Conservation (phyloP, 805 yeast genomes). For the Ogataea corticis region DNA sequence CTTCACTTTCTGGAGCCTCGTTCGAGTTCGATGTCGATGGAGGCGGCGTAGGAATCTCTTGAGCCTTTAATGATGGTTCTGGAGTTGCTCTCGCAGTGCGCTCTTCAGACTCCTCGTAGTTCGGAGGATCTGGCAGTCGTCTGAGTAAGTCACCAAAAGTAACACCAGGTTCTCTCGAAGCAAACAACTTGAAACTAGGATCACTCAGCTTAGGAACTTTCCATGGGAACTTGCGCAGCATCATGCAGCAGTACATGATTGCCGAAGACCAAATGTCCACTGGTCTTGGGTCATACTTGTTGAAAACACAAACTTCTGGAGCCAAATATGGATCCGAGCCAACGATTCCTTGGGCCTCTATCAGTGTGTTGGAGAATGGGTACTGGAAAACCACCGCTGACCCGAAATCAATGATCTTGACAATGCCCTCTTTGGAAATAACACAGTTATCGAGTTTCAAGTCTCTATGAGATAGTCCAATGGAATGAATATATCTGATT, state of each 20-base stretch:
- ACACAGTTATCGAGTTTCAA: slow-evolving; percentile 92
- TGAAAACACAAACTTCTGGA: slow-evolving; percentile 85
- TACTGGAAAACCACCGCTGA: slow-evolving; percentile 89
- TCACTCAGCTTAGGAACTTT: slow-evolving; percentile 83
- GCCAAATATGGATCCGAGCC: slow-evolving; percentile 91
- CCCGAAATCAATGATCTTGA: slow-evolving; percentile 90
- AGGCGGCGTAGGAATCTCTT: slow-evolving; percentile 22
- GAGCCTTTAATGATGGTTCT: not conserved
- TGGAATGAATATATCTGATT: slow-evolving; percentile 72
- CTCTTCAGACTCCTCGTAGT: slow-evolving; percentile 24
- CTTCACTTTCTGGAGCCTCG: slow-evolving; percentile 17
- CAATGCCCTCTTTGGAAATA: slow-evolving; percentile 76
- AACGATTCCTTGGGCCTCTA: slow-evolving; percentile 81
- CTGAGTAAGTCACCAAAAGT: slow-evolving; percentile 64
- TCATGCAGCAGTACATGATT: slow-evolving; percentile 89
- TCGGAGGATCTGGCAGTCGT: slow-evolving; percentile 50
- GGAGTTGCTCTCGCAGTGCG: not conserved
- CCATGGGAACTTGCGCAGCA: slow-evolving; percentile 91
- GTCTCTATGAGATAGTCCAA: slow-evolving; percentile 91
- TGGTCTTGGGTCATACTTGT: slow-evolving; percentile 86
- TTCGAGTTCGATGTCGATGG: slow-evolving; percentile 21
- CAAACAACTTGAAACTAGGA: slow-evolving; percentile 78
- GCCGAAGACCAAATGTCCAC: slow-evolving; percentile 95
- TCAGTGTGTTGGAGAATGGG: slow-evolving; percentile 72
- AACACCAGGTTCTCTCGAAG: slow-evolving; percentile 68